phyloP scores from a whole-genome alignment of 164 flowering plant genomes.

The Chloranthus sessilifolius region DNA sequence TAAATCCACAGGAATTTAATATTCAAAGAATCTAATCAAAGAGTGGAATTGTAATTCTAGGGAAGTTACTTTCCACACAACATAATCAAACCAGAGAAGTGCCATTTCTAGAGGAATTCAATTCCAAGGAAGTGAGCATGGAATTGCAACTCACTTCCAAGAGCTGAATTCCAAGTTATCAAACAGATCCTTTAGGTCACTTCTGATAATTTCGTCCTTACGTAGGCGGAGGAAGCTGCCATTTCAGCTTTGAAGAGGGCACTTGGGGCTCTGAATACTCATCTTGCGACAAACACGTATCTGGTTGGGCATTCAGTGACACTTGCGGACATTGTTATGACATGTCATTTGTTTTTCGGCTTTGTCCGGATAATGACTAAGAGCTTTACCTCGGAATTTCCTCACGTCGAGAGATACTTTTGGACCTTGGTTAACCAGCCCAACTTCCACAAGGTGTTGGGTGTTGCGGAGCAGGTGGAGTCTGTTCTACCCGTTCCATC shows the following conservation, averaged over 20 bases:
- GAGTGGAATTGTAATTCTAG: too few species aligned
- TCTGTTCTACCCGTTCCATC: slow-evolving; percentile 50
- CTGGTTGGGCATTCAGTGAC: slow-evolving; percentile 48
- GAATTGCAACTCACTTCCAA: too few species aligned
- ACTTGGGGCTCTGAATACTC: slow-evolving; percentile 53
- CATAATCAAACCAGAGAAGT: too few species aligned
- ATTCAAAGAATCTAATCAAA: too few species aligned
- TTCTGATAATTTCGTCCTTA: too few species aligned
- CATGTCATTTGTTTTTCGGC: slow-evolving; percentile 59
- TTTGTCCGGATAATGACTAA: slow-evolving; percentile 50
- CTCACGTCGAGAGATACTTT: slow-evolving; percentile 94
- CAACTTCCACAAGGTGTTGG: slow-evolving; percentile 56
- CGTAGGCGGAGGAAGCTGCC: slow-evolving; percentile 64
- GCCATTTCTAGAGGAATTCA: too few species aligned
- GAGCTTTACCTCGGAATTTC: slow-evolving; percentile 78
- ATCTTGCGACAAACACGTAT: slow-evolving; percentile 75
- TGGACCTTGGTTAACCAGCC: slow-evolving; percentile 98
- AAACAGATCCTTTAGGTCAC: too few species aligned
- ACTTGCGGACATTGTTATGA: slow-evolving; percentile 60
- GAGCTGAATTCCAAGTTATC: too few species aligned
- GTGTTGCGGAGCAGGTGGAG: slow-evolving; percentile 75
- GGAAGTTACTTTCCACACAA: too few species aligned
- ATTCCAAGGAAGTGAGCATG: too few species aligned
- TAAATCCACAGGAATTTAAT: too few species aligned
- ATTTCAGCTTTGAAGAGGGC: slow-evolving; percentile 74